Evolutionary conservation across 345 rosid genomes (phyloP).

Genomic region (Citrus sinensis): DNA sequence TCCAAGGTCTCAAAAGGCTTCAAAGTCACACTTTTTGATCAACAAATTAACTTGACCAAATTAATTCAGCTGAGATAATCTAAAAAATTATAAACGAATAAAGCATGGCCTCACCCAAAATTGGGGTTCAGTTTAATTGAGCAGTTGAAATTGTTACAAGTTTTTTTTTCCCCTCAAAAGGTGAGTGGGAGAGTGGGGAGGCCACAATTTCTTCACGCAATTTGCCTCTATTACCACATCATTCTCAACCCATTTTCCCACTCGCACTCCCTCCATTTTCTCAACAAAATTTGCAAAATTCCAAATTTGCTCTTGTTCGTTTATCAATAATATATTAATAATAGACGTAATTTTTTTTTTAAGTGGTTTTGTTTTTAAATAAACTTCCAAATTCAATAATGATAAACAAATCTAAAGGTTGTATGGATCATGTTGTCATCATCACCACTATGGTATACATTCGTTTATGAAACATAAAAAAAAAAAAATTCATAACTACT

Average conservation of each 20-base stretch:
- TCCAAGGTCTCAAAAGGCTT: neutral
- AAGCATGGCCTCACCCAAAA: neutral
- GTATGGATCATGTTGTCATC: neutral
- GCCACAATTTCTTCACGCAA: conserved; percentile 11
- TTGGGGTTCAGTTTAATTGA: neutral
- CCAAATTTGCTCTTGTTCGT: neutral
- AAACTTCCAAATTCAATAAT: too few species aligned
- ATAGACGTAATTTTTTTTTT: too few species aligned
- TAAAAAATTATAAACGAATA: too few species aligned
- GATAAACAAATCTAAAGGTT: too few species aligned
- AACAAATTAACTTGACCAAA: neutral
- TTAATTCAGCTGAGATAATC: neutral
- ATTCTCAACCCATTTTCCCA: neutral
- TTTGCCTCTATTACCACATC: neutral
- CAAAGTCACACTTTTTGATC: neutral
- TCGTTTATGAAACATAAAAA: neutral
- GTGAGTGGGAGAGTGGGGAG: neutral
- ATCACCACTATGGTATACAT: neutral
- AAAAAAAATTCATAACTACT: neutral
- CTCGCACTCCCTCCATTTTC: neutral
- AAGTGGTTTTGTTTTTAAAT: too few species aligned
- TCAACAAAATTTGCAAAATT: neutral
- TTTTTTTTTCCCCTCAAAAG: neutral
- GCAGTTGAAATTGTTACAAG: neutral
- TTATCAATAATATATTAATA: too few species aligned